Base-by-base conservation (phyloP, 2,329 filamentous ascomycete genomes). In the Pyrenochaeta sp. region DNA sequence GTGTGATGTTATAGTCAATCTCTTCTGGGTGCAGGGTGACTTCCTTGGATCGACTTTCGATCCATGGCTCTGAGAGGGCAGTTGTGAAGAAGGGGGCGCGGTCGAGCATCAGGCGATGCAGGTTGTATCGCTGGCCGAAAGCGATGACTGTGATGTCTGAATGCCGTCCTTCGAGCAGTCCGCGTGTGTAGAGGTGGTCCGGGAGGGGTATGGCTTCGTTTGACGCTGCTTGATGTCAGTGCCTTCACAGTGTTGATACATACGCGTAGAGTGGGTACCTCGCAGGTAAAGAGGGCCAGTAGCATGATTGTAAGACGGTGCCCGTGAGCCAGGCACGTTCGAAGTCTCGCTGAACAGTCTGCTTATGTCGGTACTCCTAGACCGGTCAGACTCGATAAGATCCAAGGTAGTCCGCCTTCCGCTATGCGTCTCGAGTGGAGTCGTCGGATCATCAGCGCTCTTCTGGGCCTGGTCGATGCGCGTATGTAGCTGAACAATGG, bases 81-180 rank as follows among this genome's bases (percentile, higher is more conserved):
- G 79, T 80, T 2, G 79, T 77, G 67, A 85, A 85, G 76, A 84
- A 85, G 0, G 82, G 82, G 4, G 83, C 81, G 45, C 81, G 79
- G 63, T 85, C 83, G 17, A 85, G 79, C 17, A 85, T 77, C 7
- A 85, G 71, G 15, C 83, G 81, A 61, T 85, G 83, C 6, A 85
- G 75, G 51, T 76, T 77, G 67, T 85, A 85, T 42, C 73, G 72
- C 37, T 79, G 78, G 9, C 79, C 79, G 62, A 85, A 85, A 1
- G 82, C 83, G 49, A 79, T 72, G 44, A 85, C 69, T 18, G 79
- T 80, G 45, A 85, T 84, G 59, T 85, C 83, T 0, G 81, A 83
- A 56, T 85, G 82, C 4, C 77, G 75, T 11, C 83, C 83, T 52
- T 79, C 74, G 12, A 83, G 69, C 29, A 85, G 73, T 18, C 83